Base-by-base conservation (phyloP, 805 yeast genomes). In the Cyberlindnera xylosilytica region DNA sequence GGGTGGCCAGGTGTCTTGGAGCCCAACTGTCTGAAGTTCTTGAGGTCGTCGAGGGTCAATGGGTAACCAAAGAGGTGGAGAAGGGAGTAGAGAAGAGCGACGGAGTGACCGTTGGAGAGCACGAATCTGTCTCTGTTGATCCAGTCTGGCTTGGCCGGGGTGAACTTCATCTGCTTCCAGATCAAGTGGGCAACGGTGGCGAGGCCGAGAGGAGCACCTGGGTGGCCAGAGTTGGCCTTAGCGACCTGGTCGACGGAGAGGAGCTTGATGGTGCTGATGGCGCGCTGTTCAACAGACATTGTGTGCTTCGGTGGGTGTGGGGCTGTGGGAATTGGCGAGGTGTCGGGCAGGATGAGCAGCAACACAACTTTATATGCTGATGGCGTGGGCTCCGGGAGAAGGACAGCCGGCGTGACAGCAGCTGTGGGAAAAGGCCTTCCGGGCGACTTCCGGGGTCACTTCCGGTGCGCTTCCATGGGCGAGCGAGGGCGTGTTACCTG, bases 171-270 rank as follows among this genome's bases (percentile, higher is more conserved):
- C 61, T 78, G 78, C 65, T 80, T 75, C 79, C 83, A 87, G 47
- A 91, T 66, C 44, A 81, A 83, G 68, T 91, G 97, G 50, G 97
- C 96, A 47, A 90, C 83, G 35, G 97, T 96, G 15, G 99, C 97
- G 69, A 91, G 73, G 51, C 98, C 98, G 79, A 91, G 81, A 60
- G 98, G 98, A 41, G 99, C 98, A 73, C 99, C 99, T 42, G 99
- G 99, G 73, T 91, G 99, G 54, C 99, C 99, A 47, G 96, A 84
- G 70, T 91, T 85, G 59, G 97, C 91, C 69, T 80, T 76, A 46
- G 83, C 74, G 49, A 87, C 95, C 52, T 86, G 81, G 66, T 91
- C 99, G 41, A 86, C 84, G 40, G 98, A 81, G 58, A 91, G 77
- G 47, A 83, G 70, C 73, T 97, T 88, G 72, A 91, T 86, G 57